phyloP scores from a whole-genome alignment of 179 eudicot genomes.

The Gypsophila paniculata region DNA sequence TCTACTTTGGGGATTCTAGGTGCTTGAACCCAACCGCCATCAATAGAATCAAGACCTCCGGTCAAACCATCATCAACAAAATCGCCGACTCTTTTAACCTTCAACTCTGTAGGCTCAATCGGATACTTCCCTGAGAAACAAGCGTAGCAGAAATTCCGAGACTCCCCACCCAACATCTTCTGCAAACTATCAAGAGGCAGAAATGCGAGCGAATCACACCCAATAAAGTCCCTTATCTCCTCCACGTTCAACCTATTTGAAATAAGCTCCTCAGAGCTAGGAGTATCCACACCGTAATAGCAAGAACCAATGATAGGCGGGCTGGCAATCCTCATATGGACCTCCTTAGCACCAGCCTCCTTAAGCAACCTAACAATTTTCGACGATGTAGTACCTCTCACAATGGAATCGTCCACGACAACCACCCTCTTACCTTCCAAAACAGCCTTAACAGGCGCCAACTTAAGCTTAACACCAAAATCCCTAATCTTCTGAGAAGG shows the following conservation, averaged over 20 bases:
- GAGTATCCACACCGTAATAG: conserved; percentile 77
- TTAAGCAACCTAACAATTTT: conserved; percentile 66
- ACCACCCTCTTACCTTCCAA: conserved; percentile 70
- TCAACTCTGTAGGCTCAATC: conserved; percentile 44
- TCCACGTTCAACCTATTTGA: conserved; percentile 69
- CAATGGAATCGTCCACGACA: conserved; percentile 79
- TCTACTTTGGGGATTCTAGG: conserved; percentile 30
- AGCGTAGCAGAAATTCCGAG: conserved; percentile 57
- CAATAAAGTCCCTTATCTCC: conserved; percentile 60
- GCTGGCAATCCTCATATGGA: conserved; percentile 81
- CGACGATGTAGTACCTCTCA: conserved; percentile 71
- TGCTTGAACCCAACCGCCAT: conserved; percentile 58
- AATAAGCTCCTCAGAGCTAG: conserved; percentile 64
- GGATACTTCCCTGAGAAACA: conserved; percentile 77
- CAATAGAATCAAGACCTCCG: conserved; percentile 50
- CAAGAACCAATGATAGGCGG: conserved; percentile 80
- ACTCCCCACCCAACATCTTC: conserved; percentile 45
- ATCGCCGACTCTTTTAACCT: conserved; percentile 60
- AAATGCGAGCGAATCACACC: conserved; percentile 76
- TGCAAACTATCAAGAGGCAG: conserved; percentile 49
- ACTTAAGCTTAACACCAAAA: conserved; percentile 80
- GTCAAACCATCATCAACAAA: conserved; percentile 70
- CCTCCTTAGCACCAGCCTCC: conserved; percentile 76
- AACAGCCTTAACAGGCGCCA: conserved; percentile 58
- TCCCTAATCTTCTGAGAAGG: conserved; percentile 81